Conservation (phyloP, 164 flowering plant genomes). For the Litsea cubeba region DNA sequence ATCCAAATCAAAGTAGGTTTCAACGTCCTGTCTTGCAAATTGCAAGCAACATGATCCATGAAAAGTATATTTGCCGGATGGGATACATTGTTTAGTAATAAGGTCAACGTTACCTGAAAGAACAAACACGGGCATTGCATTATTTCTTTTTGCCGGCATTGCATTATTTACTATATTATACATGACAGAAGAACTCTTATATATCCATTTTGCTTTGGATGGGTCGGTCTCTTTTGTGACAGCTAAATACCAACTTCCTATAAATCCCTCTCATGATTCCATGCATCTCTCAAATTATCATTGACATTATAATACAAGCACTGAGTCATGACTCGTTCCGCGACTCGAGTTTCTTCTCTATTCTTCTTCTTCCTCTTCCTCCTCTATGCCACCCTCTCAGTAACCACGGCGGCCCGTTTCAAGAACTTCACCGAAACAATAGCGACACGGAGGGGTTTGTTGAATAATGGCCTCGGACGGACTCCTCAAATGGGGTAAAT, state of each 20-base stretch:
- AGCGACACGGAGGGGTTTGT: not conserved
- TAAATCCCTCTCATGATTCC: not conserved
- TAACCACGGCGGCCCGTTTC: not conserved
- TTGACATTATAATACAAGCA: not conserved
- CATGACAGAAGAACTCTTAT: too few species aligned
- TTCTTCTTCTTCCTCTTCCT: not conserved
- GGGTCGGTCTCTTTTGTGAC: not conserved
- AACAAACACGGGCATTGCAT: too few species aligned
- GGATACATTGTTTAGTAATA: too few species aligned
- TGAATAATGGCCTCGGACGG: not conserved
- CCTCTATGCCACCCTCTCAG: not conserved
- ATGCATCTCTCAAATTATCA: not conserved
- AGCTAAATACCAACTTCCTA: not conserved
- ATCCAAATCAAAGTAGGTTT: too few species aligned
- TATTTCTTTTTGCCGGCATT: too few species aligned
- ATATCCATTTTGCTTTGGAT: not conserved
- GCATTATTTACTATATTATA: too few species aligned
- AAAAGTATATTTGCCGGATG: too few species aligned
- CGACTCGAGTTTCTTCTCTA: not conserved
- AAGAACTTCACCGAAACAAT: not conserved
- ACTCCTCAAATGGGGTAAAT: constrained; percentile 3
- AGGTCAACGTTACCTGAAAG: too few species aligned
- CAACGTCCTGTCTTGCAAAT: too few species aligned
- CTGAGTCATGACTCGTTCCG: not conserved
- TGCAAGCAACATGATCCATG: too few species aligned